These are phyloP conservation scores for Myxozyma geophila DNA, from an alignment of 805 yeast genomes.

Conservation along the genomic window DNA sequence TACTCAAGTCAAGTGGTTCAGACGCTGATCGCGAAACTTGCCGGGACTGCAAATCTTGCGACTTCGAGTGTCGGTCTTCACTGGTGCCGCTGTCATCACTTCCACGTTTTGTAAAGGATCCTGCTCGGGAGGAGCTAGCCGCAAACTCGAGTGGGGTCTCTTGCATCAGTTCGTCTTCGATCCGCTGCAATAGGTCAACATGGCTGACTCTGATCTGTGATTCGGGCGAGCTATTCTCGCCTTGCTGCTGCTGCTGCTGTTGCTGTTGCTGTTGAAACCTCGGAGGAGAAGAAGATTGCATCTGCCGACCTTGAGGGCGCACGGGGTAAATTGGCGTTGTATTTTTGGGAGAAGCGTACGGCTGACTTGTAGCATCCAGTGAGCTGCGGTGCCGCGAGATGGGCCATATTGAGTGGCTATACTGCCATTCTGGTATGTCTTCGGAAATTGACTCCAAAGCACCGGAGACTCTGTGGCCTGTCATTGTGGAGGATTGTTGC, in stretches of 20 bases:
- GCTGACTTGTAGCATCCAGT: neutral
- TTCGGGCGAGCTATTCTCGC: neutral
- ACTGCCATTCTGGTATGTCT: neutral
- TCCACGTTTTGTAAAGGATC: neutral
- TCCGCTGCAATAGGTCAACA: conserved; percentile 27
- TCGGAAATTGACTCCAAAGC: conserved; percentile 8
- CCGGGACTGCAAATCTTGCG: neutral
- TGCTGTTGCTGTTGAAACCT: neutral
- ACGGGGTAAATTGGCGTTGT: neutral
- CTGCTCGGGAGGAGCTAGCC: neutral
- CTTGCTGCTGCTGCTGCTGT: neutral
- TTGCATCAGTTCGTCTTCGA: conserved; percentile 29
- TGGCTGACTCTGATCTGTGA: conserved; percentile 9
- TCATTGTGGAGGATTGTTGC: neutral
- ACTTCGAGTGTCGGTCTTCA: neutral
- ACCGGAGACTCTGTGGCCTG: neutral
- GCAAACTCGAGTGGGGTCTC: conserved; percentile 27
- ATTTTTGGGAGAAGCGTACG: neutral
- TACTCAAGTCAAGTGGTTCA: conserved; percentile 9
- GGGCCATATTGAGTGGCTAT: neutral
- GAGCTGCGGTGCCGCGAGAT: neutral
- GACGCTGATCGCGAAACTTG: conserved; percentile 9
- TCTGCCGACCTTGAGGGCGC: neutral
- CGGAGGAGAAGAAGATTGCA: neutral
- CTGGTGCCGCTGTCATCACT: conserved; percentile 2